Percentiles rank a stretch among this genome's conserved stretches.
Evolutionary conservation across 2,329 filamentous ascomycete genomes (phyloP).

Genomic region (Fusarium sp.): DNA sequence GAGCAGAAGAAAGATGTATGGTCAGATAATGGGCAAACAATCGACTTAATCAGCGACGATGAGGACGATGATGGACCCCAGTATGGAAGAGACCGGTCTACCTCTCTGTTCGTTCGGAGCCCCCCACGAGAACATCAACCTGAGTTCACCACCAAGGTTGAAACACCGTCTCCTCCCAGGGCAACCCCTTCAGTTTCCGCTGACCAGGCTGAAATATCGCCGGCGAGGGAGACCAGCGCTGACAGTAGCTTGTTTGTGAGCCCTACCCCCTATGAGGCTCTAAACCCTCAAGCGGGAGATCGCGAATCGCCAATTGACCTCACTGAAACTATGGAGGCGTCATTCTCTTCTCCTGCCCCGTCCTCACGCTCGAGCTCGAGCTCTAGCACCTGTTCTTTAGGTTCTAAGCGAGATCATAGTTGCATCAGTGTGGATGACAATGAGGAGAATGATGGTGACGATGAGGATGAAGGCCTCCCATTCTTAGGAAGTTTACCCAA

Average conservation of each 20-base stretch:
- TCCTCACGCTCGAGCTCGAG: not conserved
- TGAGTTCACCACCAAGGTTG: slow-evolving; percentile 5
- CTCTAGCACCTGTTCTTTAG: not conserved
- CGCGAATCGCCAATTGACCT: not conserved
- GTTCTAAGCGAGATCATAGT: not conserved
- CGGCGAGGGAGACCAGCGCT: not conserved
- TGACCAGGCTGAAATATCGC: not conserved
- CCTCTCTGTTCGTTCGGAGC: slow-evolving; percentile 16
- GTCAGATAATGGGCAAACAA: not conserved
- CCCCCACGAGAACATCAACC: not conserved
- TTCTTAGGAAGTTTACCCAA: not conserved
- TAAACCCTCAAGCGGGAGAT: not conserved
- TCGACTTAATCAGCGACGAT: slow-evolving; percentile 11
- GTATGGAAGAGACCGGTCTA: not conserved
- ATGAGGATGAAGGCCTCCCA: not conserved
- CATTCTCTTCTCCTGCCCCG: not conserved
- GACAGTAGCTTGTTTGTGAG: slow-evolving; percentile 30
- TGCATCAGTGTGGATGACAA: not conserved
- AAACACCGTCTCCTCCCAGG: not conserved
- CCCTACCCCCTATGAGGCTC: slow-evolving; percentile 11
- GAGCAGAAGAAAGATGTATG: not conserved
- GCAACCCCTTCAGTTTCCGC: too few species aligned
- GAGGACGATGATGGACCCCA: not conserved
- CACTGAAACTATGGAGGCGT: not conserved
- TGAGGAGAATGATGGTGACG: not conserved